Conservation (phyloP, 352 stramenopile species). For the Pythium apleroticum region DNA sequence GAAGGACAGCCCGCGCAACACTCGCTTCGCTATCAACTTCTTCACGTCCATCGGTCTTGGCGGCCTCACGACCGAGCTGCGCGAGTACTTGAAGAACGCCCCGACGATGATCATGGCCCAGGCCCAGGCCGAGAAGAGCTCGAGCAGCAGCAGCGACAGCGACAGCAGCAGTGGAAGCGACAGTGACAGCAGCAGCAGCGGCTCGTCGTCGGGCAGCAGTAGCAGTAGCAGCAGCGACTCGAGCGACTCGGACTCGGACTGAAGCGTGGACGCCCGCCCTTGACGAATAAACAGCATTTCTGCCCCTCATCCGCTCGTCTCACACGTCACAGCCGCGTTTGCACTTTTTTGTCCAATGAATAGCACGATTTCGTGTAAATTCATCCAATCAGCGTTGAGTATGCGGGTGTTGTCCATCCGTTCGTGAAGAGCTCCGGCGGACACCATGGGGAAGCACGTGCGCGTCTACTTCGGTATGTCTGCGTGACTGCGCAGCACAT, state of each 20-base stretch:
- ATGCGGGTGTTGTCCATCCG: neutral
- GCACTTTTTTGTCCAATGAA: neutral
- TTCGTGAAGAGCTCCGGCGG: neutral
- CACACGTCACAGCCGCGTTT: neutral
- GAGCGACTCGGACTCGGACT: slow-evolving; percentile 38
- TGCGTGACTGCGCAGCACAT: neutral
- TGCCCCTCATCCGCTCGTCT: neutral
- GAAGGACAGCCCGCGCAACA: slow-evolving; percentile 96
- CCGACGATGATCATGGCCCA: slow-evolving; percentile 93
- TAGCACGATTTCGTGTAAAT: too few species aligned
- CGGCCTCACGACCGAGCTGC: slow-evolving; percentile 95
- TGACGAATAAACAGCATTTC: slow-evolving; percentile 6
- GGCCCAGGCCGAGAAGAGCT: slow-evolving; percentile 30
- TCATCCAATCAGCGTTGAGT: neutral
- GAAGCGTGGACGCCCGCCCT: neutral
- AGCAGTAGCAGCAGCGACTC: slow-evolving; percentile 24
- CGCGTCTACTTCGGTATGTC: slow-evolving; percentile 45
- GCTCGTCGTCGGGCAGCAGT: slow-evolving; percentile 39
- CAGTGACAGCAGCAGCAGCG: slow-evolving; percentile 35
- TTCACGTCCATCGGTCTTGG: slow-evolving; percentile 99
- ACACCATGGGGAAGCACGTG: slow-evolving; percentile 22
- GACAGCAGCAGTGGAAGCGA: slow-evolving; percentile 39
- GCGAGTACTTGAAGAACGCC: slow-evolving; percentile 96
- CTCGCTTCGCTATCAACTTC: slow-evolving; percentile 99
- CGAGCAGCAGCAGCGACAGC: slow-evolving; percentile 29